phyloP scores from a whole-genome alignment of 192 early-diverging fungal genomes.

The Spinellus fusiger region DNA sequence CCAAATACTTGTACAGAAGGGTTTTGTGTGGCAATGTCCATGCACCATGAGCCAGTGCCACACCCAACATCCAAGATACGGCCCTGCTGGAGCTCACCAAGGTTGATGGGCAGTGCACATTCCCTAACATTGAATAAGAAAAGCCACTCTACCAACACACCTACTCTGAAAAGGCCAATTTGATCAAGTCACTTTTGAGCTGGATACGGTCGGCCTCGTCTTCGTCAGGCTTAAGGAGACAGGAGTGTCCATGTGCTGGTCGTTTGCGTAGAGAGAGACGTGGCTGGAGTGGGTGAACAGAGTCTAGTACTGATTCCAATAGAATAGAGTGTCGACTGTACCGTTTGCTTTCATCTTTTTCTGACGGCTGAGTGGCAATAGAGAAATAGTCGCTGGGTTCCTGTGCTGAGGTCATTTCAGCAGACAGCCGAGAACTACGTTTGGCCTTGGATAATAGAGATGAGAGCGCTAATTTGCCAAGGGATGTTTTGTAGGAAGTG shows the following conservation, averaged over 20 bases:
- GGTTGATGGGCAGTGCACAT: constrained; percentile 16
- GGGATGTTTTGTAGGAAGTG: neutral
- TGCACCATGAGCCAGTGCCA: constrained; percentile 30
- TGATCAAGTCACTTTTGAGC: constrained; percentile 30
- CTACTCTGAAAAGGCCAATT: constrained; percentile 33
- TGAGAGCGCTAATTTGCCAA: neutral
- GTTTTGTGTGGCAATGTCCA: constrained; percentile 24
- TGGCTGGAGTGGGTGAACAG: neutral
- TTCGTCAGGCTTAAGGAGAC: constrained; percentile 14
- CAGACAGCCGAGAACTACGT: no score
- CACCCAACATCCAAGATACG: constrained; percentile 28
- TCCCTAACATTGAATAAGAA: constrained; percentile 17
- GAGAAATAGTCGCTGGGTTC: neutral
- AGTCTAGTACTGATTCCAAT: neutral
- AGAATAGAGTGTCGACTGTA: neutral
- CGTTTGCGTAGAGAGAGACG: neutral
- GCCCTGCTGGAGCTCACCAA: constrained; percentile 3
- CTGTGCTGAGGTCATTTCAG: neutral
- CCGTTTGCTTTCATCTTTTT: neutral
- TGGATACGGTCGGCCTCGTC: constrained; percentile 28
- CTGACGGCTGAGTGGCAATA: neutral
- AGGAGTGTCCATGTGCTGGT: neutral
- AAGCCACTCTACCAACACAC: neutral
- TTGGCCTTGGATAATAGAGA: constrained; percentile 11
- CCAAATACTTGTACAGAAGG: constrained; percentile 25